Base-by-base conservation (phyloP, 2,329 filamentous ascomycete species). In the Colletotrichum sp. region DNA sequence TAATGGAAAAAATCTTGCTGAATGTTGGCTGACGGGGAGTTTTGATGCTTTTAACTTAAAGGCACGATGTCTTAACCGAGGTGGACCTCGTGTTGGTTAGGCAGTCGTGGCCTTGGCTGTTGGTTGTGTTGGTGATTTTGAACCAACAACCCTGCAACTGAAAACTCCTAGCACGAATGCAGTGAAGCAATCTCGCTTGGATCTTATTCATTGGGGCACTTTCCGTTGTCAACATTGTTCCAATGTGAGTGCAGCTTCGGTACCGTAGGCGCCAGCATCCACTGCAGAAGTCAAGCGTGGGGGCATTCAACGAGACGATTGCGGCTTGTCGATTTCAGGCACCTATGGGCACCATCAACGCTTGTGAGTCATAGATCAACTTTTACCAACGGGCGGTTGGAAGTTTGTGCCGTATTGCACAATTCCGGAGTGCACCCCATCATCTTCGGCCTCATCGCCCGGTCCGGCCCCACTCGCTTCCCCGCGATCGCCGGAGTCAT, bases 221-320 rank as follows among this genome's bases (percentile, higher is more conserved):
- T 52, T 13, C n/a, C 10, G 10, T 52, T 21, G 2, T 5, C n/a
- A 13, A 52, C 43, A 1, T 0, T 13, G 10, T 52, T 13, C 10
- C n/a, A 24, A 21, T 1, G 2, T 52, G n/a, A 21, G 0, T 24
- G 10, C 5, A 13, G 6, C 1, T 13, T 52, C n/a, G 43, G 43
- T 52, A 21, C n/a, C 43, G n/a, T 21, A 52, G n/a, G 10, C 43
- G 43, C n/a, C 43, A 21, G n/a, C 10, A 13, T 48, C 43, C 2
- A 1, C 5, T 13, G 0, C 0, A 0, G 6, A 3, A 52, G 43
- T 12, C n/a, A 21, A 13, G 5, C 0, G 43, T 21, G n/a, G 0
- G n/a, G 6, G n/a, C n/a, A n/a, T 5, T 3, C n/a, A 52, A 52
- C 43, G 1, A 13, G 10, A 52, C n/a, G 43, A 52, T 52, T 0